phyloP scores from a whole-genome alignment of 2,329 filamentous ascomycete species.

The Cercospora janseana region DNA sequence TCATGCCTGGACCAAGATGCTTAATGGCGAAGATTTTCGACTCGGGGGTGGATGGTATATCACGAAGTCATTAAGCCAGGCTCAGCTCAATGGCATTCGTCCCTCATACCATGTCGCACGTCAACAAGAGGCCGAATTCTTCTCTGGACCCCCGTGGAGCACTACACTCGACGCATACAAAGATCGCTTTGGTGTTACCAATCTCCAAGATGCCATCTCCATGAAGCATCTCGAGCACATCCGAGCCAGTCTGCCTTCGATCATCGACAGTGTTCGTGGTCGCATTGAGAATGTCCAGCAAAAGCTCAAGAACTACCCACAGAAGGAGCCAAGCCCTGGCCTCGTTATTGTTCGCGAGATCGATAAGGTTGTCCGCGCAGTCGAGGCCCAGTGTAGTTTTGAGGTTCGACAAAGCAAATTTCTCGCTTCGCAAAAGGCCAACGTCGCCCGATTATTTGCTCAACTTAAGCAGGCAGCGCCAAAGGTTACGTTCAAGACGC shows the following conservation, averaged over 20 bases:
- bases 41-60: conserved; percentile 79
- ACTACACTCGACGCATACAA: conserved; percentile 41
- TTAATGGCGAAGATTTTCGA: conserved; percentile 59
- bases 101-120: conserved; percentile 51
- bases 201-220: conserved; percentile 52
- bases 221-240: conserved; percentile 51
- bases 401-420: conserved; percentile 44
- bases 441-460: conserved; percentile 54
- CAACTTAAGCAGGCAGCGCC: conserved; percentile 38
- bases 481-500: conserved; percentile 26
- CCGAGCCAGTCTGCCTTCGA: conserved; percentile 39
- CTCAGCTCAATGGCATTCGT: conserved; percentile 44
- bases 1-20: conserved; percentile 28
- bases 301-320: conserved; percentile 60
- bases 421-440: conserved; percentile 43
- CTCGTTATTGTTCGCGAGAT: conserved; percentile 63
- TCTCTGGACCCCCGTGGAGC: conserved; percentile 49
- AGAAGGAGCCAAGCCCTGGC: conserved; percentile 64
- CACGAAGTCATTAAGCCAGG: conserved; percentile 60
- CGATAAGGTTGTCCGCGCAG: conserved; percentile 54
- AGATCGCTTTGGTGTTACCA: conserved; percentile 52
- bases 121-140: conserved; percentile 52
- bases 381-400: conserved; percentile 56
- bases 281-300: conserved; percentile 54
- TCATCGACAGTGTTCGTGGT: conserved; percentile 45